Percentiles rank a stretch among this genome's conserved stretches.
Conservation (phyloP, 257 asterid genomes). For the Craterostigma plantagineum region DNA sequence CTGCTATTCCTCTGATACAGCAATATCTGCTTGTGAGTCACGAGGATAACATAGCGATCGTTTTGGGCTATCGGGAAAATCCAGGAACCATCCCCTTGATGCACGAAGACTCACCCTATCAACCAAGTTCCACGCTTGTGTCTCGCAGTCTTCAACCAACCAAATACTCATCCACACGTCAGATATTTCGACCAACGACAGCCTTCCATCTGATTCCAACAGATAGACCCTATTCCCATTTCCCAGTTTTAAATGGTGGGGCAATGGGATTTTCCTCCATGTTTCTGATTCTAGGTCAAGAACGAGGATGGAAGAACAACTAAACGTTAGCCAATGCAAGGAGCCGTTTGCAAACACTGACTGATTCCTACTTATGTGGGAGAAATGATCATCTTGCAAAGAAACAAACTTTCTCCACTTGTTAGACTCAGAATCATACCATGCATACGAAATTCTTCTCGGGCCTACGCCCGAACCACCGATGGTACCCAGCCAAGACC, state of each 20-base stretch:
- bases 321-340: conserved; percentile 75
- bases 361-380: conserved; percentile 63
- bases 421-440: conserved; percentile 50
- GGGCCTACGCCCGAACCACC: conserved; percentile 60
- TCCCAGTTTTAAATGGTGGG: conserved; percentile 20
- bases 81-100: conserved; percentile 71
- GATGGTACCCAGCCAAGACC: conserved; percentile 72
- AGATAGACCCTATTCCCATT: conserved; percentile 47
- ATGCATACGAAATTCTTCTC: conserved; percentile 47
- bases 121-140: conserved; percentile 43
- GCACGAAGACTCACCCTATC: conserved; percentile 82
- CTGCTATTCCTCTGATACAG: conserved; percentile 38
- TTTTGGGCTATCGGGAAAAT: conserved; percentile 61
- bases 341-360: conserved; percentile 49
- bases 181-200: conserved; percentile 61
- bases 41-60: conserved; percentile 31
- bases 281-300: conserved; percentile 38
- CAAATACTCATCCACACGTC: conserved; percentile 82
- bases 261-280: conserved; percentile 59
- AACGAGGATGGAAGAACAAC: conserved; percentile 49
- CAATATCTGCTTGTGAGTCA: conserved; percentile 58
- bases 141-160: conserved; percentile 44
- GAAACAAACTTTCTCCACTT: conserved; percentile 74
- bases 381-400: conserved; percentile 56
- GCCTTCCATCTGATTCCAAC: conserved; percentile 58